A percentile compares a stretch with the other conserved stretches of the same genome.
phyloP scores from a whole-genome alignment of 2,329 filamentous ascomycete species.

The Camptophora hylomeconis region DNA sequence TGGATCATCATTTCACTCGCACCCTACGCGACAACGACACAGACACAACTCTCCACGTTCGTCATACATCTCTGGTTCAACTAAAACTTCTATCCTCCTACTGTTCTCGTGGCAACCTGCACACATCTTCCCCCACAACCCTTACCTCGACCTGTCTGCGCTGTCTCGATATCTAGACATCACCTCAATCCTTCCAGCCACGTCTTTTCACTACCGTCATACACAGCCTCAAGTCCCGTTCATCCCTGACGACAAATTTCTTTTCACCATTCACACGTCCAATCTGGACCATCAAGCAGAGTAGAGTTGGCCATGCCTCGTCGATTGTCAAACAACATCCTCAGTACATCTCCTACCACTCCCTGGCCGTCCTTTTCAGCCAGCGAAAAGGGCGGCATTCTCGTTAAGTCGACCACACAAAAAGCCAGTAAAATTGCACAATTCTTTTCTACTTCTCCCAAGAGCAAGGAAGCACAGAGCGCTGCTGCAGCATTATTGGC shows the following conservation, averaged over 20 bases:
- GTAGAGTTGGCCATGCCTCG: slow-evolving; percentile 47
- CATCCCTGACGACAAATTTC: too few species aligned
- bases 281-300: too few species aligned
- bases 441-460: slow-evolving; percentile 71
- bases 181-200: slow-evolving; percentile 1
- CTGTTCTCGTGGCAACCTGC: too few species aligned
- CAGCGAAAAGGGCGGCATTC: slow-evolving; percentile 37
- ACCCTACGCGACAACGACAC: too few species aligned
- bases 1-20: too few species aligned
- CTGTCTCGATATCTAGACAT: too few species aligned
- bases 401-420: slow-evolving; percentile 35
- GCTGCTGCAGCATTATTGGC: slow-evolving; percentile 51
- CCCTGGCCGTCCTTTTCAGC: slow-evolving; percentile 37
- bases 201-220: slow-evolving; percentile 1
- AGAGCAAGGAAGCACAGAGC: slow-evolving; percentile 47
- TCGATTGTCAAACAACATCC: slow-evolving; percentile 47
- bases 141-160: not conserved
- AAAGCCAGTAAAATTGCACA: slow-evolving; percentile 68
- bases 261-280: too few species aligned
- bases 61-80: too few species aligned
- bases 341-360: slow-evolving; percentile 37
- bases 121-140: not conserved
- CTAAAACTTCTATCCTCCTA: too few species aligned
- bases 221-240: too few species aligned
- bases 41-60: too few species aligned